Evolutionary conservation across 306 rosid genomes (phyloP), one percentile per base, ranked within the genome.

Genomic region (Vachellia collinsii): DNA sequence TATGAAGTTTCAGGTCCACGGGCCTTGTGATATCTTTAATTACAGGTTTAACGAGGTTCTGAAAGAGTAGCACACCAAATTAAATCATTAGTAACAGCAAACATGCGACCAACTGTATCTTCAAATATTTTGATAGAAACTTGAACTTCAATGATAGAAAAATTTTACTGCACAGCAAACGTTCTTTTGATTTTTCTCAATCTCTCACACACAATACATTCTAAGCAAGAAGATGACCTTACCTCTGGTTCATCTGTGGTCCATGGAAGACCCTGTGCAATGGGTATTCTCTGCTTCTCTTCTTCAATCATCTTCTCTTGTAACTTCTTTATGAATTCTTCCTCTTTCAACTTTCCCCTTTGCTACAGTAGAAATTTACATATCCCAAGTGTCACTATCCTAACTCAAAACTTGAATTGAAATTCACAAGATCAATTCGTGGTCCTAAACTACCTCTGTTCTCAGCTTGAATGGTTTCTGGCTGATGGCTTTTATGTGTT

Each of bases 191-290:
- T 44, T 5, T 44, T 44, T 10, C 48, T 44, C 48, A 44, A 44
- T 44, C 51, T 47, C 51, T 47, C 51, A 11, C 51, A 11, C 51
- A 5, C 22, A 19, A 51, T 51, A 51, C 4, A 51, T 51, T 51
- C 23, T 51, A 1, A 3, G 6, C 42, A 48, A 48, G 7, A 48
- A 63, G 54, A 64, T 77, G 85, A 19, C 38, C 82, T 73, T 79
- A 94, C 99, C 97, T 96, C 93, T 25, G 99, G 97, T 82, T 96
- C 97, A 84, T 96, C 97, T 11, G 94, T 96, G 66, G 99, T 96
- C 93, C 92, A 93, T 59, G 99, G 99, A 78, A 96, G 97, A 70
- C 99, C 98, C 76, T 93, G 97, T 47, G 99, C 99, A 78, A 92
- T 51, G 8, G 98, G 99, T 72, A 93, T 86, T 73, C 98, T 84